Evolutionary conservation across 2,329 filamentous ascomycete genomes (phyloP), one percentile per base, ranked within the genome.

Genomic region (Ascochyta pisi): DNA sequence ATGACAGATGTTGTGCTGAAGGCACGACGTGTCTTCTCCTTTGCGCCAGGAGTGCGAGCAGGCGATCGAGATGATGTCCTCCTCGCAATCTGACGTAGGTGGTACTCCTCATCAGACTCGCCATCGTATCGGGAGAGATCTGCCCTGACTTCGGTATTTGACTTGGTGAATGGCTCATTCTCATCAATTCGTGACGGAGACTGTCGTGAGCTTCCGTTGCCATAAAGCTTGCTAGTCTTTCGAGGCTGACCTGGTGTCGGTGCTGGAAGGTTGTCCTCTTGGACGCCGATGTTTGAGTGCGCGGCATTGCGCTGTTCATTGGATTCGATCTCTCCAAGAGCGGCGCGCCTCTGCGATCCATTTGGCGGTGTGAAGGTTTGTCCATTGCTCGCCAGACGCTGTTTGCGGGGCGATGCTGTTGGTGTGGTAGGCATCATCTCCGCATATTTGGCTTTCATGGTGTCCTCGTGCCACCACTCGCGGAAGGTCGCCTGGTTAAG

Each of bases 401-500:
- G 75, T 66, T 75, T 80, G 63, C 73, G 75, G 12, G 77, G 73
- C 33, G 75, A 78, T 73, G 84, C 86, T 51, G 84, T 86, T 13
- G 84, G 83, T 1, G 86, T 87, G 6, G 82, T 79, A 23, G 84
- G 81, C 57, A 78, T 73, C 65, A 84, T 75, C 27, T 79, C 86
- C 76, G 92, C 89, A 54, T 94, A 79, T 71, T 92, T 90, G 79
- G 94, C 90, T 78, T 92, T 92, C 69, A 95, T 85, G 39, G 82
- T 83, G 71, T 91, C 88, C 70, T 90, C 88, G 62, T 86, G 84
- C 91, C 93, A 98, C 95, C 95, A 99, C 77, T 98, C 92, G n/a
- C 95, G 87, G 86, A 99, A 99, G 33, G 90, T 89, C 33, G 90
- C 90, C 78, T 99, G 95, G 80, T 99, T 97, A 60, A 99, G 85